Conservation (phyloP, 106 monocot genomes). For the Phalaenopsis aphrodite region DNA sequence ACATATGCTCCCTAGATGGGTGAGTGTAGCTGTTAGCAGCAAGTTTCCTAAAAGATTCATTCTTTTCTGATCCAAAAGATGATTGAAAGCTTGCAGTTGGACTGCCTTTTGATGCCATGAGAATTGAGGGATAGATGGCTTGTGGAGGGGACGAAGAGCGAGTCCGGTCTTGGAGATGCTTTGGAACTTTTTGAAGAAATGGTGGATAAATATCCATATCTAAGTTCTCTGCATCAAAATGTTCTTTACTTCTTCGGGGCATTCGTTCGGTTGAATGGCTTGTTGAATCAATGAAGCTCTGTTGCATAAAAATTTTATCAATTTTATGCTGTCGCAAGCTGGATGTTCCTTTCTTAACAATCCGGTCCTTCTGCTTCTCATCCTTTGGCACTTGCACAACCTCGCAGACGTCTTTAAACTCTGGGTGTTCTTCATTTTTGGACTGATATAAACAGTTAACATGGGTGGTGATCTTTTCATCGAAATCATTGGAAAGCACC, state of each 20-base stretch:
- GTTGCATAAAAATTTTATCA: slow-evolving; percentile 30
- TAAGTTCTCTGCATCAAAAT: slow-evolving; percentile 39
- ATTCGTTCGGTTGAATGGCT: slow-evolving; percentile 37
- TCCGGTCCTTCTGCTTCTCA: slow-evolving; percentile 21
- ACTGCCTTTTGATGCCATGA: slow-evolving; percentile 30
- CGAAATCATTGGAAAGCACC: slow-evolving; percentile 14
- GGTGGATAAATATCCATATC: slow-evolving; percentile 44
- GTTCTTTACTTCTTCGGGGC: slow-evolving; percentile 29
- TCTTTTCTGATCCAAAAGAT: slow-evolving; percentile 14
- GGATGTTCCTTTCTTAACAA: slow-evolving; percentile 3
- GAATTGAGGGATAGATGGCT: slow-evolving; percentile 34
- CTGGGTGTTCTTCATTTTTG: slow-evolving; percentile 29
- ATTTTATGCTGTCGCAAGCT: slow-evolving; percentile 19
- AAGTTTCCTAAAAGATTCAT: slow-evolving; percentile 20
- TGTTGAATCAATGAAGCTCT: slow-evolving; percentile 43
- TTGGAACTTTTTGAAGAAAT: slow-evolving; percentile 54
- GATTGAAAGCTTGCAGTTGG: slow-evolving; percentile 7
- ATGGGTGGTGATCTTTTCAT: slow-evolving; percentile 13
- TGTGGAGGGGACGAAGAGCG: slow-evolving; percentile 22
- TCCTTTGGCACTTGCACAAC: slow-evolving; percentile 41
- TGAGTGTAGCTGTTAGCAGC: slow-evolving; percentile 9
- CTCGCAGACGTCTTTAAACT: slow-evolving; percentile 86
- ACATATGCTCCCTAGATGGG: slow-evolving; percentile 24
- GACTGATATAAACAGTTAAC: slow-evolving; percentile 15
- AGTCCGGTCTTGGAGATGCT: slow-evolving; percentile 42